Percentiles rank a stretch among this genome's conserved stretches.
Evolutionary conservation across 192 early-diverging fungal species (phyloP).

Genomic region (Backusella mclennaniae): DNA sequence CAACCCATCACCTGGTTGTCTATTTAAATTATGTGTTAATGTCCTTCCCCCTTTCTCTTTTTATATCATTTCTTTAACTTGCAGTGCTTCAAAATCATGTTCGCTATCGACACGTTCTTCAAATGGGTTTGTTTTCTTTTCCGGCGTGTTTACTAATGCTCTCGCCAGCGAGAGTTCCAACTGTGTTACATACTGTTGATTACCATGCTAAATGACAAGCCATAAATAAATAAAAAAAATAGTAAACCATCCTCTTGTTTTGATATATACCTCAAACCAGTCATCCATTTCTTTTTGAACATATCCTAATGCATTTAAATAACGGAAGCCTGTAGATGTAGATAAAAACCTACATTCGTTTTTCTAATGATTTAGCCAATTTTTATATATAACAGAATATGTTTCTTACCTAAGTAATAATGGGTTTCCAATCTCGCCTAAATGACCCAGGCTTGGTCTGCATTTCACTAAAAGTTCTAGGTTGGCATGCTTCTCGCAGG

Average conservation of each 20-base stretch:
- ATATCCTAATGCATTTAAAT: slow-evolving; percentile 69
- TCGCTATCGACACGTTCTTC: slow-evolving; percentile 41
- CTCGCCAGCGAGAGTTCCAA: slow-evolving; percentile 62
- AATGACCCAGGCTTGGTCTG: slow-evolving; percentile 71
- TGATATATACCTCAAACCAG: slow-evolving; percentile 70
- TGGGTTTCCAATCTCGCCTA: slow-evolving; percentile 68
- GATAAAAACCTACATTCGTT: slow-evolving; percentile 53
- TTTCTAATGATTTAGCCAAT: slow-evolving; percentile 4
- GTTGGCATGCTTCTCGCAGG: slow-evolving; percentile 61
- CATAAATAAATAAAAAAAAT: too few relatives aligned
- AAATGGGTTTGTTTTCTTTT: slow-evolving; percentile 35
- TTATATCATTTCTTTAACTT: slow-evolving; percentile 6
- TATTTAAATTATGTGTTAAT: neutral
- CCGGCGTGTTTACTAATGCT: slow-evolving; percentile 37
- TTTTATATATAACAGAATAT: neutral
- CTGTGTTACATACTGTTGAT: slow-evolving; percentile 64
- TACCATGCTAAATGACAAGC: slow-evolving; percentile 26
- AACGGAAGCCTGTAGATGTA: slow-evolving; percentile 68
- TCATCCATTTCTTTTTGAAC: slow-evolving; percentile 74
- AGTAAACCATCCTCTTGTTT: too few relatives aligned
- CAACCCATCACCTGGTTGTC: slow-evolving; percentile 39
- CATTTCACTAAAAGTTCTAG: slow-evolving; percentile 69
- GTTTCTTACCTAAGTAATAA: slow-evolving; percentile 53
- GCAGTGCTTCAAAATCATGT: slow-evolving; percentile 34
- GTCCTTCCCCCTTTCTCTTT: neutral